Percentiles rank a stretch among this genome's conserved stretches.
These are phyloP conservation scores for Quaeritorhiza haematococci DNA, from an alignment of 371 early-diverging fungal species.

Conservation along the genomic window DNA sequence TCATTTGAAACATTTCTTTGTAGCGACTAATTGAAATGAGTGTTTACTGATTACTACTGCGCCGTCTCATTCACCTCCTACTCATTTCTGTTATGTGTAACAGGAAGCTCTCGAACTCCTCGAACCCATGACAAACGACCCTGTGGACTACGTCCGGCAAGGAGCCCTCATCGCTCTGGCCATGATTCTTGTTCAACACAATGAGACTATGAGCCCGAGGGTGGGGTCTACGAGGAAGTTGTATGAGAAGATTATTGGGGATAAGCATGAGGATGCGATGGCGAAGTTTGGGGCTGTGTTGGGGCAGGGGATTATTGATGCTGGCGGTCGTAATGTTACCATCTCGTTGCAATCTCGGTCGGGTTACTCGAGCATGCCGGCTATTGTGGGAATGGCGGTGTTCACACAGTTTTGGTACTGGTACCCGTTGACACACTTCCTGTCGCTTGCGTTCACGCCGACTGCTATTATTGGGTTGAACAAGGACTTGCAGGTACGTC, in stretches of 20 bases:
- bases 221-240: constrained; percentile 70
- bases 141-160: constrained; percentile 96
- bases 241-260: constrained; percentile 83
- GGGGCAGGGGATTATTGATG: constrained; percentile 96
- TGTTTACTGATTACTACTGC: neutral
- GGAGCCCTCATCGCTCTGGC: constrained; percentile 96
- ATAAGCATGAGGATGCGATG: constrained; percentile 90
- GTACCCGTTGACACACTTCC: constrained; percentile 96
- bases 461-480: constrained; percentile 94
- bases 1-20: neutral
- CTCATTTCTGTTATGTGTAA: neutral
- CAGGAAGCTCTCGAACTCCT: constrained; percentile 90
- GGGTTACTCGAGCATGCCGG: constrained; percentile 87
- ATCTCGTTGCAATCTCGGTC: constrained; percentile 86
- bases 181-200: constrained; percentile 97
- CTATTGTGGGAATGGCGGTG: constrained; percentile 92
- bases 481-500: constrained; percentile 64
- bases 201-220: constrained; percentile 65
- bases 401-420: constrained; percentile 99
- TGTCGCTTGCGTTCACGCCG: constrained; percentile 89
- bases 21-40: neutral
- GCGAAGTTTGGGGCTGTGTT: constrained; percentile 97
- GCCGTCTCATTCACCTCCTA: neutral
- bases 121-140: constrained; percentile 97
- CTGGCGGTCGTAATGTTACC: constrained; percentile 94